Evolutionary conservation across 306 rosid species (phyloP).

Genomic region (Vicia villosa): DNA sequence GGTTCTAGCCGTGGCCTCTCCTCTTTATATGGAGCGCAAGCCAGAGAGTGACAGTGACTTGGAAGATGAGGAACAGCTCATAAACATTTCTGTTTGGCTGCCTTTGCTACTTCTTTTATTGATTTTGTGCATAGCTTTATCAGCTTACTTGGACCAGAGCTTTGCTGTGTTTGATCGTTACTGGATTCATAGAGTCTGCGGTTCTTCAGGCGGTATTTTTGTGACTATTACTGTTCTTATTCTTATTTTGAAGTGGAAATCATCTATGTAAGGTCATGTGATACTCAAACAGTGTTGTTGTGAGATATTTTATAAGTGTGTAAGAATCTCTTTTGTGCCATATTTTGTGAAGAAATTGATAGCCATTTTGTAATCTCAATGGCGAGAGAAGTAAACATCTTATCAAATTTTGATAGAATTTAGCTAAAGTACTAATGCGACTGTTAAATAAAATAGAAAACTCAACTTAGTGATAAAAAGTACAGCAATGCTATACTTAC

Average conservation of each 20-base stretch:
- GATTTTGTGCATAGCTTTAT: constrained; percentile 55
- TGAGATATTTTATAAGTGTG: background rate
- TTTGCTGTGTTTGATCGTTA: constrained; percentile 66
- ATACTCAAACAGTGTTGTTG: constrained; percentile 37
- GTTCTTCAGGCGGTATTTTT: constrained; percentile 80
- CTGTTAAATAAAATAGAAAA: background rate
- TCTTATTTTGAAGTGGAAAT: constrained; percentile 71
- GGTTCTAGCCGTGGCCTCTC: constrained; percentile 78
- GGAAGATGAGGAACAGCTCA: constrained; percentile 55
- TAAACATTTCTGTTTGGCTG: constrained; percentile 47
- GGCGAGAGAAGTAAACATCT: background rate
- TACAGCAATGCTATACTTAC: too few relatives aligned
- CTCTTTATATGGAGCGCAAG: constrained; percentile 68
- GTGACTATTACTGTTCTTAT: constrained; percentile 67
- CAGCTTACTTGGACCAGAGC: constrained; percentile 57
- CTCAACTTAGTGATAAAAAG: background rate
- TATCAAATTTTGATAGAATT: background rate
- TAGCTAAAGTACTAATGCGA: background rate
- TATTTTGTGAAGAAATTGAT: background rate
- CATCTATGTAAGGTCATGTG: constrained; percentile 50
- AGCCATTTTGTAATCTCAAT: constrained; percentile 14
- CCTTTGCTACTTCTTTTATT: constrained; percentile 66
- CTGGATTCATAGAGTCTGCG: constrained; percentile 89
- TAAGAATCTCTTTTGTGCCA: constrained; percentile 6
- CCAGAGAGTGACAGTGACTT: constrained; percentile 40